phyloP scores from a whole-genome alignment of 2,329 filamentous ascomycete species.

The Aspergillus texensis region DNA sequence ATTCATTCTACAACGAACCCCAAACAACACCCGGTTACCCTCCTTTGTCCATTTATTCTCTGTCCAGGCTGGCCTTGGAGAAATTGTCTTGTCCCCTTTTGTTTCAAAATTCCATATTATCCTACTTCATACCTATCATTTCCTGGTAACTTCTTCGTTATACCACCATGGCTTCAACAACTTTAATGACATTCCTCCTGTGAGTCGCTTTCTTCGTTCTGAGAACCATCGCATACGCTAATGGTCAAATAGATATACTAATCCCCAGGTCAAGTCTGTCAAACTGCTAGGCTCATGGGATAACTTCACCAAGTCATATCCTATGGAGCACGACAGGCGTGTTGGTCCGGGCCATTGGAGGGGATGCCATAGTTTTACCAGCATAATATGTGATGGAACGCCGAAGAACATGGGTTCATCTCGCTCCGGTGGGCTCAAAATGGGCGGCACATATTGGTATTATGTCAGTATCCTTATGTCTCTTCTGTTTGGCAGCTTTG shows the following conservation, averaged over 20 bases:
- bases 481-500: neutral
- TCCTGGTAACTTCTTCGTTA: slow-evolving; percentile 14
- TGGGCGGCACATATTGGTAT: slow-evolving; percentile 94
- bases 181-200: slow-evolving; percentile 41
- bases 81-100: slow-evolving; percentile 11
- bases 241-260: slow-evolving; percentile 34
- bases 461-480: slow-evolving; percentile 66
- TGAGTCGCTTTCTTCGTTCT: slow-evolving; percentile 24
- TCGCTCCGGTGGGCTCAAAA: slow-evolving; percentile 79
- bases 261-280: slow-evolving; percentile 59
- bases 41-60: slow-evolving; percentile 10
- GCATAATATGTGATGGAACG: slow-evolving; percentile 81
- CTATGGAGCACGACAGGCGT: slow-evolving; percentile 77
- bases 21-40: neutral
- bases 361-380: slow-evolving; percentile 82
- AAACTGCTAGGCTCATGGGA: slow-evolving; percentile 92
- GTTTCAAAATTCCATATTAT: slow-evolving; percentile 9
- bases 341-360: slow-evolving; percentile 78
- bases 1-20: neutral
- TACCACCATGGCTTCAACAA: slow-evolving; percentile 35
- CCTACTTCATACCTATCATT: slow-evolving; percentile 7
- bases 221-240: slow-evolving; percentile 13
- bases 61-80: slow-evolving; percentile 25
- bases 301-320: slow-evolving; percentile 79
- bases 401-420: slow-evolving; percentile 54